A percentile compares a stretch with the other conserved stretches of the same genome.
Evolutionary conservation across 495 filamentous ascomycete species (phyloP).

Genomic region (Talaromyces nanjingensis): DNA sequence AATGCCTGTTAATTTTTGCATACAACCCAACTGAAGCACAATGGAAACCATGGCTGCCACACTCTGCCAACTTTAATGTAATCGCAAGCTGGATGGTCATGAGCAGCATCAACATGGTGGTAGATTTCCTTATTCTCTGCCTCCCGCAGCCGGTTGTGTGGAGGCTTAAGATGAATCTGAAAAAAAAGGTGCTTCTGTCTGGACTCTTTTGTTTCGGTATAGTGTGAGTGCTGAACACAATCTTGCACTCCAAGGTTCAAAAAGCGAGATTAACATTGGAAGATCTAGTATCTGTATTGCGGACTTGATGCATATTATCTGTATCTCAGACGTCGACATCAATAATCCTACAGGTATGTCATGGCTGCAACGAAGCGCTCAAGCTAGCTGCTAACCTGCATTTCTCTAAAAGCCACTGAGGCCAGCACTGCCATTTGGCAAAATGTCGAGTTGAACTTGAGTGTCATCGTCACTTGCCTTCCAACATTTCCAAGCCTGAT

Average conservation of each 20-base stretch:
- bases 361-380: not conserved
- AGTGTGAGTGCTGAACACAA: slow-evolving; percentile 1
- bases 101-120: slow-evolving; percentile 7
- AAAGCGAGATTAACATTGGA: slow-evolving; percentile 1
- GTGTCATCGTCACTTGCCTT: slow-evolving; percentile 2
- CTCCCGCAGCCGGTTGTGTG: slow-evolving; percentile 29
- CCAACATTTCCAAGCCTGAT: slow-evolving; percentile 2
- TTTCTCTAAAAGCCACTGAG: slow-evolving; percentile 1
- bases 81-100: not conserved
- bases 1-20: slow-evolving; percentile 27
- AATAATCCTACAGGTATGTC: slow-evolving; percentile 3
- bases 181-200: slow-evolving; percentile 1
- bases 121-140: slow-evolving; percentile 22
- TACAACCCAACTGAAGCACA: slow-evolving; percentile 26
- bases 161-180: slow-evolving; percentile 20
- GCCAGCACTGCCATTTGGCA: not conserved
- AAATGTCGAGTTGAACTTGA: slow-evolving; percentile 2
- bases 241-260: not conserved
- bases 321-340: slow-evolving; percentile 1
- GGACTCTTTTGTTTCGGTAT: slow-evolving; percentile 1
- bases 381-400: slow-evolving; percentile 1
- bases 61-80: slow-evolving; percentile 1
- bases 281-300: not conserved
- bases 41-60: slow-evolving; percentile 20
- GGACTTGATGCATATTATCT: slow-evolving; percentile 2